phyloP scores from a whole-genome alignment of 2,329 filamentous ascomycete species.

The Scopulariopsis brevicaulis region DNA sequence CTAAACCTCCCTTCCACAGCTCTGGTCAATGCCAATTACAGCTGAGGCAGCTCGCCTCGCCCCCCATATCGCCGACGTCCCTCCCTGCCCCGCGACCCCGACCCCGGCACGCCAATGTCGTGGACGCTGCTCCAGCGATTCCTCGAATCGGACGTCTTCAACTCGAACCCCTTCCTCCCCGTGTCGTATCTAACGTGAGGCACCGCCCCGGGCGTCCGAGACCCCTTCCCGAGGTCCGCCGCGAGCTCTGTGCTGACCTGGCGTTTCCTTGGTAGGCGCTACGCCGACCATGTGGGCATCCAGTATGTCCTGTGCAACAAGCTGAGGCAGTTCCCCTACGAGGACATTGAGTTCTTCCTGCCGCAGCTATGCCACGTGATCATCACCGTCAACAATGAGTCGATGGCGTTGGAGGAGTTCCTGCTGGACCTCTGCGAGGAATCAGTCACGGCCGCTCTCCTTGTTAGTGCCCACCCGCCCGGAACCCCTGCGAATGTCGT shows the following conservation, averaged over 20 bases:
- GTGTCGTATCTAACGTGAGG: constrained; percentile 82
- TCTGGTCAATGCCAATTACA: constrained; percentile 18
- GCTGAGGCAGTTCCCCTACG: constrained; percentile 78
- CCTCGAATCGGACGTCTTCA: constrained; percentile 90
- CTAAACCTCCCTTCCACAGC: constrained; percentile 11
- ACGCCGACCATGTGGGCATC: constrained; percentile 82
- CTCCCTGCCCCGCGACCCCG: constrained; percentile 16
- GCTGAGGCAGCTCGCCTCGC: constrained; percentile 24
- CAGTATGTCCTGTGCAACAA: constrained; percentile 84
- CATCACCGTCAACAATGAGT: constrained; percentile 82
- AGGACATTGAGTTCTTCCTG: constrained; percentile 88
- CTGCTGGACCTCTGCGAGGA: constrained; percentile 78
- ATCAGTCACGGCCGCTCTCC: constrained; percentile 70
- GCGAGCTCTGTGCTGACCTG: background rate
- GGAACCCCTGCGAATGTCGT: background rate
- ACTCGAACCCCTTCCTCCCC: constrained; percentile 78
- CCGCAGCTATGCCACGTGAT: constrained; percentile 80
- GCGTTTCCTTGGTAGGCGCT: constrained; percentile 45
- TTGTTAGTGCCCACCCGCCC: constrained; percentile 43
- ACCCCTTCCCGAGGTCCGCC: constrained; percentile 4
- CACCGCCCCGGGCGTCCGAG: background rate
- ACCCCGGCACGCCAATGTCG: constrained; percentile 43
- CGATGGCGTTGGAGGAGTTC: constrained; percentile 83
- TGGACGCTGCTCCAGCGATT: constrained; percentile 85
- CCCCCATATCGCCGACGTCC: constrained; percentile 13